Conservation (phyloP, 768 basidiomycete species). For the Brasilioporus rufonigricans region DNA sequence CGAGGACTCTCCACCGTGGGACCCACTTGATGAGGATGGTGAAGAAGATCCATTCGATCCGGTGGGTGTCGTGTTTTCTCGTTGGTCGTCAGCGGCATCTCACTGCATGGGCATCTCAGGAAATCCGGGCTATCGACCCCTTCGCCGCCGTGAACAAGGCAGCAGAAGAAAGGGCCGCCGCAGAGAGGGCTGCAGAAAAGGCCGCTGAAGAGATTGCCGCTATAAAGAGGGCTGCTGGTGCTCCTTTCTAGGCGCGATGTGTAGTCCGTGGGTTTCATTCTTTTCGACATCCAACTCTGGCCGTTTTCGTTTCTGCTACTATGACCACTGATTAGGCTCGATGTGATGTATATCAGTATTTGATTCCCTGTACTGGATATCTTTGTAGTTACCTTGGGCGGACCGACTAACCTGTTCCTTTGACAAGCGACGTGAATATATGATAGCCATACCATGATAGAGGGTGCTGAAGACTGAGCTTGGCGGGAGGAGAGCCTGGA, state of each 20-base stretch:
- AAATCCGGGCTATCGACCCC: constrained; percentile 5
- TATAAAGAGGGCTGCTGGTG: background rate
- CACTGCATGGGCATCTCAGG: constrained; percentile 1
- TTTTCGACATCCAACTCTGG: too few species aligned
- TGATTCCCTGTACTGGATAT: too few species aligned
- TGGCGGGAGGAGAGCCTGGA: too few species aligned
- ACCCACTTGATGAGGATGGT: constrained; percentile 27
- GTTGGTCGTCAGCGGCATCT: background rate
- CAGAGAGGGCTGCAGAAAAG: background rate
- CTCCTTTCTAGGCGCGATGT: background rate
- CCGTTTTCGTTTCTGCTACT: too few species aligned
- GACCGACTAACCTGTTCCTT: too few species aligned
- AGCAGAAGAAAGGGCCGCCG: background rate
- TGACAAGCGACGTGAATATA: too few species aligned
- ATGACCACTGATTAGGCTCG: too few species aligned
- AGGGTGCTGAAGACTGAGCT: too few species aligned
- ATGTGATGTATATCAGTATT: too few species aligned
- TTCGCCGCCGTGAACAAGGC: constrained; percentile 10
- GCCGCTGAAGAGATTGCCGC: background rate
- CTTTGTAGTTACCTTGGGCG: too few species aligned
- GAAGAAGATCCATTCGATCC: constrained; percentile 18
- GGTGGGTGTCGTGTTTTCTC: constrained; percentile 5
- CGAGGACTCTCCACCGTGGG: constrained; percentile 24
- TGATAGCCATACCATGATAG: too few species aligned
- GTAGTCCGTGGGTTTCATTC: too few species aligned